Percentiles rank a stretch among this genome's conserved stretches.
These are phyloP conservation scores for Coemansia sp. DNA, from an alignment of 192 early-diverging fungal species.

Conservation along the genomic window DNA sequence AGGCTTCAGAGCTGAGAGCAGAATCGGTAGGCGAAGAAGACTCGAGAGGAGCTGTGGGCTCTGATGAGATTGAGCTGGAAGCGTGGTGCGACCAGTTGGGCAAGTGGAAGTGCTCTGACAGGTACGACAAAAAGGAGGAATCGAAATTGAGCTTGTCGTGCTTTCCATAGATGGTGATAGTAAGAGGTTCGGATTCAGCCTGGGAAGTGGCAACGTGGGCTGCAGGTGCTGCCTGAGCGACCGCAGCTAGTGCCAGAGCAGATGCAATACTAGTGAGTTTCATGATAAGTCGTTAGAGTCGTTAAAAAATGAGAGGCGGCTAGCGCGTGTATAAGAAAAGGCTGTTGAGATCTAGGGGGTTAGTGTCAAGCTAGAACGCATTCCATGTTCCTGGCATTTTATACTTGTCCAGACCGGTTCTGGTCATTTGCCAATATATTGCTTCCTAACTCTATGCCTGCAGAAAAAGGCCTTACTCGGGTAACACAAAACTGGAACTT, in stretches of 20 bases:
- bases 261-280: slow-evolving; percentile 35
- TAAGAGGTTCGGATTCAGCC: slow-evolving; percentile 8
- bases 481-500: too few relatives aligned
- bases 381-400: slow-evolving; percentile 1
- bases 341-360: not conserved
- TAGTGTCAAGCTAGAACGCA: not conserved
- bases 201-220: slow-evolving; percentile 6
- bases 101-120: too few relatives aligned
- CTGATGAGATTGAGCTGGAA: too few relatives aligned
- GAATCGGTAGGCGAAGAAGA: too few relatives aligned
- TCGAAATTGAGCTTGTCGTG: too few relatives aligned
- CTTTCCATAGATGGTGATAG: too few relatives aligned
- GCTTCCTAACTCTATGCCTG: too few relatives aligned
- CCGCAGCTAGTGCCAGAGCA: slow-evolving; percentile 31
- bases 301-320: slow-evolving; percentile 9
- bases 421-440: not conserved
- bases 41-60: too few relatives aligned
- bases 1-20: too few relatives aligned
- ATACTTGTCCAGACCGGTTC: not conserved
- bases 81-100: too few relatives aligned
- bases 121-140: too few relatives aligned
- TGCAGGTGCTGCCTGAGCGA: slow-evolving; percentile 26
- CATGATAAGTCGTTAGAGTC: slow-evolving; percentile 19
- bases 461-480: too few relatives aligned
- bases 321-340: slow-evolving; percentile 1